Evolutionary conservation across 208 protist genomes (phyloP), one percentile per base, ranked within the genome.

Genomic region (Acanthamoeba sp.): DNA sequence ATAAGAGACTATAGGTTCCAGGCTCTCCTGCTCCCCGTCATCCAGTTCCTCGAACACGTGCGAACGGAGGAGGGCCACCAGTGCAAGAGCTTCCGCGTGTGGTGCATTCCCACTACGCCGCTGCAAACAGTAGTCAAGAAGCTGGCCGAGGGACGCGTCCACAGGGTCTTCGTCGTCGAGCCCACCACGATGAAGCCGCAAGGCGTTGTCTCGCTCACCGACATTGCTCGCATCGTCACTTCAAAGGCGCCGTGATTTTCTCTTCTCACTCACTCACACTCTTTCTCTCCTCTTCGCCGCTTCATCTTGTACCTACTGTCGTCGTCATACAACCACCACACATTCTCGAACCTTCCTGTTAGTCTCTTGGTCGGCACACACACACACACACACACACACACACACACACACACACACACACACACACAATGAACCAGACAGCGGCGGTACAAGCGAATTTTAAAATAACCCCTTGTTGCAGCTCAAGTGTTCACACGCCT

Each of bases 131-230:
- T 93, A 4, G 32, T 93, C 9, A 93, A 71, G 64, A 71, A 45
- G 55, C 88, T 93, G 34, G 88, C 88, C 64, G 45, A 93, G 36
- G 64, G 78, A 32, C 88, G 62, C 88, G 40, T 93, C 16, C 88
- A 93, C 64, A 27, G 88, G 27, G n/a, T 93, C 9, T 93, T 40
- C 45, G 88, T 93, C 16, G 48, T 93, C 59, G 64, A 93, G 2
- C 32, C 24, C n/a, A 18, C 12, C 27, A 29, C 73, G 6, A 71
- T 64, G 36, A 71, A 93, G 55, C 62, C 66, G 5, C 24, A 32
- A 27, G 88, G 88, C 29, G 62, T 93, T 2, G 88, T 93, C 62
- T 78, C 88, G 18, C 59, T 93, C 59, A 93, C 88, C 29, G 88
- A 93, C 59, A 93, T 93, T 29, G 88, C 88, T 27, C 36, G 40